Base-by-base conservation (phyloP, 805 yeast species). In the Priceomyces medius region DNA sequence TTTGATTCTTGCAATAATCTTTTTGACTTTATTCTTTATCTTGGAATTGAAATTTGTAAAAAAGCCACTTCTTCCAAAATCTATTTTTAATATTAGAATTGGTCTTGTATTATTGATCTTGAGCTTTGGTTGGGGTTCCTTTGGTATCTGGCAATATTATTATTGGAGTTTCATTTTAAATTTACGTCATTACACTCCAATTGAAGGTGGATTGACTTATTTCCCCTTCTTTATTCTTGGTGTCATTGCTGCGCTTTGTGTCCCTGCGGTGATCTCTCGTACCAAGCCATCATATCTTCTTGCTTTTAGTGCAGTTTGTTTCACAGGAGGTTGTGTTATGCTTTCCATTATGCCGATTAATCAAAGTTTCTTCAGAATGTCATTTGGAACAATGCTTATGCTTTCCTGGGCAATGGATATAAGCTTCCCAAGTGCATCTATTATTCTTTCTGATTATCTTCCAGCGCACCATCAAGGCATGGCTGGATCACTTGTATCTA, bases 351-450 rank as follows among this genome's bases (percentile, higher is more conserved):
- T 79, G 38, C 88, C 89, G 0, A 73, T 74, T 1, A 50, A 75
- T 39, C 85, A 84, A 55, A 65, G 76, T 0, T 86, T 74, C 54
- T 85, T 79, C 75, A 66, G 73, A 6, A 71, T 79, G 53, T 59
- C 77, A 2, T 71, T 85, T 52, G 80, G 83, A 3, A 73, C 76
- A 21, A 67, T 76, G 69, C 49, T 80, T 13, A 61, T 85, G 4
- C 61, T 79, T 4, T 74, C 81, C 10, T 82, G 81, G 70, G 95
- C 88, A 2, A 83, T 85, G 89, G 91, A 85, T 56, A 64, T 81
- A 57, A 79, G 86, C 20, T 85, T 84, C 58, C 91, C 93, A 0
- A 82, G 90, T 1, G 81, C 85, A 0, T 77, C 88, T 0, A 69
- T 85, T 37, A 72, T 82, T 10, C 58, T 85, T 31, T 75, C 83